These are phyloP conservation scores for Ophiocordyceps unilateralis DNA, from an alignment of 2,329 filamentous ascomycete species.

Conservation along the genomic window DNA sequence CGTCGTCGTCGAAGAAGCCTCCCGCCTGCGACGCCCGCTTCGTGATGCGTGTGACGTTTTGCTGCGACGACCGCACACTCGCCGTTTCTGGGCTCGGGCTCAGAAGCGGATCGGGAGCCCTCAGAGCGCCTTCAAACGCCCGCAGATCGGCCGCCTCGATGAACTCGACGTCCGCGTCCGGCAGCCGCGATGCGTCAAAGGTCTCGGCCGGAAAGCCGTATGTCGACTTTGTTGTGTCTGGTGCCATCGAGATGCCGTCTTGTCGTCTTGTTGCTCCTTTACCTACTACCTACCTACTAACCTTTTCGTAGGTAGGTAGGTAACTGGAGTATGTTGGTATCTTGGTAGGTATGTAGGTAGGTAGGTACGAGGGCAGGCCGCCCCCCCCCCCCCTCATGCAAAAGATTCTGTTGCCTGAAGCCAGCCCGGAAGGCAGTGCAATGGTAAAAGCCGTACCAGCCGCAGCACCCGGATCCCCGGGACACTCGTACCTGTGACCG, in stretches of 20 bases:
- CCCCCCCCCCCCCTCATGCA: too few species aligned
- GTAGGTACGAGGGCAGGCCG: too few species aligned
- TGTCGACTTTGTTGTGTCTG: conserved; percentile 6
- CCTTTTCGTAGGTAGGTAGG: too few species aligned
- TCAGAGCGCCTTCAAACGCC: conserved; percentile 65
- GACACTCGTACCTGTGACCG: too few species aligned
- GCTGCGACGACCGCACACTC: conserved; percentile 23
- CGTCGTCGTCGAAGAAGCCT: conserved; percentile 13
- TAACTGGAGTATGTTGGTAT: too few species aligned
- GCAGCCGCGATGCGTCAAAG: conserved; percentile 53
- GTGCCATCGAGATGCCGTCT: conserved; percentile 5
- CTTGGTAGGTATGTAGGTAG: too few species aligned
- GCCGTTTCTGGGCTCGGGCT: conserved; percentile 35
- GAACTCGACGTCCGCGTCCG: conserved; percentile 70
- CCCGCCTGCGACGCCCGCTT: conserved; percentile 20
- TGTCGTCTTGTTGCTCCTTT: background rate
- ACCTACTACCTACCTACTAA: too few species aligned
- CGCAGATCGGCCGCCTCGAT: conserved; percentile 53
- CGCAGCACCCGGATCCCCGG: too few species aligned
- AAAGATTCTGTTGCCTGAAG: too few species aligned
- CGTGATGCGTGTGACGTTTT: conserved; percentile 21
- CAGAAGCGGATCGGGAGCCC: conserved; percentile 61
- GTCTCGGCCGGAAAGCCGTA: conserved; percentile 45
- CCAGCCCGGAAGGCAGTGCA: too few species aligned
- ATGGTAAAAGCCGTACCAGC: too few species aligned